Base-by-base conservation (phyloP, 2,329 filamentous ascomycete species). In the Phyllosticta citrichinensis region DNA sequence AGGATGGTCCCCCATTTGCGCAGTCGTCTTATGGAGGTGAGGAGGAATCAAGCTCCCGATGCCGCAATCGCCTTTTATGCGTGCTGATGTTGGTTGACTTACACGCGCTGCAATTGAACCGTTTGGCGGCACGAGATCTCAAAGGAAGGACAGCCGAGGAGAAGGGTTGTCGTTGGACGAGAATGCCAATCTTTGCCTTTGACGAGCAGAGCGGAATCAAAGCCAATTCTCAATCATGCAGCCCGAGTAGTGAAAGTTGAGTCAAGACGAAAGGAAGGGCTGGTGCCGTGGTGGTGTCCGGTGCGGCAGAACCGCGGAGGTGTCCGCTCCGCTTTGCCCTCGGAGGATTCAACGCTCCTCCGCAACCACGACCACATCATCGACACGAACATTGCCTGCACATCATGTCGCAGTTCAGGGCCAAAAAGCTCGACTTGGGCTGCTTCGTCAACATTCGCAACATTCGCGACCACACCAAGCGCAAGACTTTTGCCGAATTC, bases 381-480 rank as follows among this genome's bases (percentile, higher is more conserved):
- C 35, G 9, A 14, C 20, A 5, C 30, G 17, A 19, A 55, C 20
- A 30, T 55, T 64, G 50, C 57, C 61, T 65, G 68, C 65, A 30
- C 71, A 68, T 62, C 68, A 74, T 74, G 73, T 72, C 89, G 55
- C 89, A 92, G 79, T 97, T 96, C 77, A 83, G 91, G 68, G 82
- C 91, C 33, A 96, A 96, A 77, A 92, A 87, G 80, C 86, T 97
- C 68, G 91, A 97, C 68, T 79, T 97, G 67, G 87, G 88, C 73
- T 90, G 90, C 73, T 96, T 89, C 72, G 76, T 95, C 77, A 97
- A 97, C 72, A 84, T 87, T 73, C 87, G 87, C 67, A 83, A 89
- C 66, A 88, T 99, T 73, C 90, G 94, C 69, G 94, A 99, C 76
- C 91, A 97, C 79, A 92, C 91, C 60, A 99, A 97, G 84, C 88